Evolutionary conservation across 75 land plant genomes (phyloP).

Genomic region (Sequoiadendron giganteum): DNA sequence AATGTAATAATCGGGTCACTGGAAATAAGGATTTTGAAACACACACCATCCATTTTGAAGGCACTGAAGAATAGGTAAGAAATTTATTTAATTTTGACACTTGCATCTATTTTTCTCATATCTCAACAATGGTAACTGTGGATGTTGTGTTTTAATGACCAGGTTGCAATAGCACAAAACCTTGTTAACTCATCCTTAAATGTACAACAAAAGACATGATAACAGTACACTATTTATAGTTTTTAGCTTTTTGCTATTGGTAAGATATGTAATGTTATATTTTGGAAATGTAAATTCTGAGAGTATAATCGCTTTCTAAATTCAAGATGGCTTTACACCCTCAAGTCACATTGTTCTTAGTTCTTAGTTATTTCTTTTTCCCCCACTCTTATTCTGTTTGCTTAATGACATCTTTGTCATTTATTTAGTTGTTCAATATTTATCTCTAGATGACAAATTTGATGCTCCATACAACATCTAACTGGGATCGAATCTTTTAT

Average conservation of each 20-base stretch:
- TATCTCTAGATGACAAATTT: not conserved
- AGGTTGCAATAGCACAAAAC: slow-evolving; percentile 57
- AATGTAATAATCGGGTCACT: slow-evolving; percentile 31
- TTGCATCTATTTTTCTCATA: not conserved
- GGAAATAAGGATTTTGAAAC: slow-evolving; percentile 50
- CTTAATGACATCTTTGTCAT: not conserved
- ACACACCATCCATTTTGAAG: slow-evolving; percentile 54
- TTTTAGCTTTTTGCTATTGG: slow-evolving; percentile 8
- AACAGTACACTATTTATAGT: not conserved
- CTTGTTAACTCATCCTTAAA: slow-evolving; percentile 51
- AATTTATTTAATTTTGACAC: not conserved
- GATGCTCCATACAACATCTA: not conserved
- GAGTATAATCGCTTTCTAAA: not conserved
- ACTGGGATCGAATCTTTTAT: not conserved
- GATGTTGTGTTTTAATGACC: slow-evolving; percentile 11
- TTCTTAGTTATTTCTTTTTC: not conserved
- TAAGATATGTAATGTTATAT: not conserved
- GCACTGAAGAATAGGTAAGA: slow-evolving; percentile 59
- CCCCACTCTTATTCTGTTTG: not conserved
- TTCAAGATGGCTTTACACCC: not conserved
- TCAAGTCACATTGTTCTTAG: not conserved
- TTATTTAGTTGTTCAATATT: not conserved
- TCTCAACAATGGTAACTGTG: not conserved
- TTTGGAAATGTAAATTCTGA: not conserved
- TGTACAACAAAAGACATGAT: slow-evolving; percentile 23